Evolutionary conservation across 1,139 yeast species (phyloP), one percentile per base, ranked within the genome.

Genomic region (Taiozyma onychis): DNA sequence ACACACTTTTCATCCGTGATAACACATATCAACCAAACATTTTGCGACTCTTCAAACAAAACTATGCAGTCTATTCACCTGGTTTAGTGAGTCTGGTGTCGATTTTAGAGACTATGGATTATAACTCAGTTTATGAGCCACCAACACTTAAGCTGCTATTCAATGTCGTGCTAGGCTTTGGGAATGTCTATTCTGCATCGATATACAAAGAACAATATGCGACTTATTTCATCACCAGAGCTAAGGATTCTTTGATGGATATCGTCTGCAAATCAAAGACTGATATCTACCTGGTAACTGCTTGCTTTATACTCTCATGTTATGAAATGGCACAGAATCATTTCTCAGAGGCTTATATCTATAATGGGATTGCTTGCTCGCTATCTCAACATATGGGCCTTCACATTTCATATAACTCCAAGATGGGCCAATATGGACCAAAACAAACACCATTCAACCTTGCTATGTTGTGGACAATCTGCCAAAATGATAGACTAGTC

Each of bases 371-470:
- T 56, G 60, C 65, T 1, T 64, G 68, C 39, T 56, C 67, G 2
- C 48, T 63, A 22, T 55, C 66, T 1, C 68, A 65, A 48, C 68
- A 66, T 45, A 58, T 64, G 61, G 69, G 69, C 1, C 50, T 58
- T 16, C 69, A 66, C 44, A 63, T 64, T 22, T 60, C 66, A 1
- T 63, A 64, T 45, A 66, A 60, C 28, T 43, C 52, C 14, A 39
- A 48, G 26, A 42, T 32, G n/a, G 55, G 57, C 11, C 47, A 56
- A n/a, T 58, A 56, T 46, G 67, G 66, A 2, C 67, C 67, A 18
- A 58, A 51, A 41, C 54, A 56, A 3, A 54, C 66, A 2, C 66
- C 66, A 1, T 53, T 56, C 26, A 57, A 57, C 22, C 54, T 63
- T 4, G 63, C 66, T 2, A 47, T 60, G 7, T 49, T 64, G 5